A percentile compares a stretch with the other conserved stretches of the same genome.
These are phyloP conservation scores for Groenewaldozyma tartarivorans DNA, from an alignment of 805 yeast species.

Conservation along the genomic window DNA sequence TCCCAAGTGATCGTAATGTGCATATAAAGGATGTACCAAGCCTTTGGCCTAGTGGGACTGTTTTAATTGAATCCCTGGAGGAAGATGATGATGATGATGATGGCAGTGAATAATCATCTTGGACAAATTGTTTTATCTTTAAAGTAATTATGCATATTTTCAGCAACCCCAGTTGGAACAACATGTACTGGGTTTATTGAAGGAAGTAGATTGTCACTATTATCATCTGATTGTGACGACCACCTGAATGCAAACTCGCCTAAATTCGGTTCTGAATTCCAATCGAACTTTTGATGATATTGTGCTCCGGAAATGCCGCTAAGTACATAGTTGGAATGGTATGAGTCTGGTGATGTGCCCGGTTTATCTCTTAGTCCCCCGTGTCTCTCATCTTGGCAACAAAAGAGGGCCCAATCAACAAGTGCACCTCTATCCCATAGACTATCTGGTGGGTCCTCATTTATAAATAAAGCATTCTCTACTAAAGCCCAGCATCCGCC, in stretches of 20 bases:
- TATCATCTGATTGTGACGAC: constrained; percentile 12
- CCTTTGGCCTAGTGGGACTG: not conserved
- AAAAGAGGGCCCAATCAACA: constrained; percentile 54
- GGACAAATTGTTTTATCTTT: not conserved
- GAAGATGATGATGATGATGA: not conserved
- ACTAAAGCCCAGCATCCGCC: constrained; percentile 66
- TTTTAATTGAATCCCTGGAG: not conserved
- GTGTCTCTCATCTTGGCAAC: constrained; percentile 51
- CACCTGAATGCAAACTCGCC: constrained; percentile 26
- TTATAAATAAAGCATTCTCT: constrained; percentile 39
- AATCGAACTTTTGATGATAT: constrained; percentile 29
- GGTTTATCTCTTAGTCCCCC: constrained; percentile 93
- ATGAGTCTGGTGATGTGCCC: constrained; percentile 66
- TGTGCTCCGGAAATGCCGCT: constrained; percentile 63
- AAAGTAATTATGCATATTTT: constrained; percentile 20
- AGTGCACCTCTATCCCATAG: constrained; percentile 46
- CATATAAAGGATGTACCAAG: not conserved
- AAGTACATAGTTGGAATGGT: constrained; percentile 81
- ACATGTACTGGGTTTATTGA: constrained; percentile 51
- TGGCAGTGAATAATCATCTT: not conserved
- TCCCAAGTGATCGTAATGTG: not conserved
- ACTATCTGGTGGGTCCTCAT: constrained; percentile 15
- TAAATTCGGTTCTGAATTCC: constrained; percentile 10
- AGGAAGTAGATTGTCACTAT: constrained; percentile 15
- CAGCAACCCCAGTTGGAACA: constrained; percentile 39